Evolutionary conservation across 192 early-diverging fungal species (phyloP).

Genomic region (Coemansia sp.): DNA sequence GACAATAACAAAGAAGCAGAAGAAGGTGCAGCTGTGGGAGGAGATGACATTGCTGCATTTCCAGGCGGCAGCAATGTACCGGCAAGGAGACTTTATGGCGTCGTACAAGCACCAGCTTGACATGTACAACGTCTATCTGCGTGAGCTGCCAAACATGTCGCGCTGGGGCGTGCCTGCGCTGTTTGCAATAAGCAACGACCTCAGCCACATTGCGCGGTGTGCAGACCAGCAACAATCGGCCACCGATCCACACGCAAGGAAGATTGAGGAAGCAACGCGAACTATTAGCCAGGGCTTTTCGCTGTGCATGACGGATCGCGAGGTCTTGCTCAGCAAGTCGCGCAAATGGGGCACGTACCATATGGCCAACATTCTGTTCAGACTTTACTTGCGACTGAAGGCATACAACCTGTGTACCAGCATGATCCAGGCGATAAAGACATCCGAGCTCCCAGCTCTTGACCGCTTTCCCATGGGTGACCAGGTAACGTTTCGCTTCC

Average conservation of each 20-base stretch:
- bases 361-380: slow-evolving; percentile 82
- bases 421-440: slow-evolving; percentile 70
- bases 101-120: slow-evolving; percentile 32
- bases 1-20: neutral
- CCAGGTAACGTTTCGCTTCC: slow-evolving; percentile 84
- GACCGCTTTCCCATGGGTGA: slow-evolving; percentile 80
- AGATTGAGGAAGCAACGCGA: slow-evolving; percentile 82
- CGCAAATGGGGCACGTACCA: slow-evolving; percentile 94
- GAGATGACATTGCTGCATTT: slow-evolving; percentile 34
- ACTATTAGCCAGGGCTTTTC: slow-evolving; percentile 88
- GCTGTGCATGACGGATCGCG: slow-evolving; percentile 80
- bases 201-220: slow-evolving; percentile 20
- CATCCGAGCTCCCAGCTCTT: slow-evolving; percentile 73
- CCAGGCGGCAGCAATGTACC: slow-evolving; percentile 22
- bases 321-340: slow-evolving; percentile 49
- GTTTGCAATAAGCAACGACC: slow-evolving; percentile 31
- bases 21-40: slow-evolving; percentile 10
- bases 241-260: slow-evolving; percentile 1
- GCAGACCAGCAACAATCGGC: slow-evolving; percentile 30
- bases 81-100: slow-evolving; percentile 17
- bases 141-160: slow-evolving; percentile 31
- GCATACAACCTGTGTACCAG: slow-evolving; percentile 79
- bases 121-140: slow-evolving; percentile 41
- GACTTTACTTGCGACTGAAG: slow-evolving; percentile 80
- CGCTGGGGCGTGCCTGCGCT: slow-evolving; percentile 38